Evolutionary conservation across 2,329 filamentous ascomycete genomes (phyloP).

Genomic region (Ophiocordyceps sinensis): DNA sequence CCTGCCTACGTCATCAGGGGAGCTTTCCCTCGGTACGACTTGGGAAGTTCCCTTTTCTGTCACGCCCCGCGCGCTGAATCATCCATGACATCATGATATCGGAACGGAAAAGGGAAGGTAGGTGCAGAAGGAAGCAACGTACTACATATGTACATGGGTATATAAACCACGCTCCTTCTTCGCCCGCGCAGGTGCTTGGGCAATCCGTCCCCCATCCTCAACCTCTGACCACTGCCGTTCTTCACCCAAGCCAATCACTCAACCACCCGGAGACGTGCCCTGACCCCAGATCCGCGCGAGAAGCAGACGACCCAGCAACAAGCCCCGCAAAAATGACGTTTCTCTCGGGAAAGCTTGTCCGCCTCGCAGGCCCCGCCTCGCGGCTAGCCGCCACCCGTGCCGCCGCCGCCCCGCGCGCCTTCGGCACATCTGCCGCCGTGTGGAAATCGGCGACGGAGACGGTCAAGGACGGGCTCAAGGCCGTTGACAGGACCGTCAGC

Average conservation of each 20-base stretch:
- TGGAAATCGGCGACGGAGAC: slow-evolving; percentile 37
- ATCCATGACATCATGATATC: slow-evolving; percentile 1
- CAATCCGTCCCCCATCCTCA: too few relatives aligned
- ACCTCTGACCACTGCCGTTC: too few relatives aligned
- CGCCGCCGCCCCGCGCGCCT: slow-evolving; percentile 27
- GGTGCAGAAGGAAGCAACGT: too few relatives aligned
- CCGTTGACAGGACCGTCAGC: slow-evolving; percentile 43
- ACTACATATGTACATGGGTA: too few relatives aligned
- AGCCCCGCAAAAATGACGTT: slow-evolving; percentile 32
- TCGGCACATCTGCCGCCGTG: slow-evolving; percentile 30
- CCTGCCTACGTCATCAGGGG: neutral
- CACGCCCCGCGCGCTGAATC: neutral
- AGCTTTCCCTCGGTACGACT: neutral
- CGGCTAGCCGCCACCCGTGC: slow-evolving; percentile 15
- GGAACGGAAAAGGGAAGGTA: too few relatives aligned
- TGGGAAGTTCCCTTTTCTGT: neutral
- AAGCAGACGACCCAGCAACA: too few relatives aligned
- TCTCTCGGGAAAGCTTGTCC: slow-evolving; percentile 30
- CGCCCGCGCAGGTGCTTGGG: too few relatives aligned
- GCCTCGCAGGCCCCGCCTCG: slow-evolving; percentile 25
- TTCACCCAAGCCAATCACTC: too few relatives aligned
- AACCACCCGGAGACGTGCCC: too few relatives aligned
- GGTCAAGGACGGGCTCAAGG: slow-evolving; percentile 45
- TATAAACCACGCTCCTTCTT: too few relatives aligned
- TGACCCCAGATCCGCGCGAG: too few relatives aligned